A percentile compares a stretch with the other conserved stretches of the same genome.
Conservation (phyloP, 306 rosid genomes). For the Sophora flavescens region DNA sequence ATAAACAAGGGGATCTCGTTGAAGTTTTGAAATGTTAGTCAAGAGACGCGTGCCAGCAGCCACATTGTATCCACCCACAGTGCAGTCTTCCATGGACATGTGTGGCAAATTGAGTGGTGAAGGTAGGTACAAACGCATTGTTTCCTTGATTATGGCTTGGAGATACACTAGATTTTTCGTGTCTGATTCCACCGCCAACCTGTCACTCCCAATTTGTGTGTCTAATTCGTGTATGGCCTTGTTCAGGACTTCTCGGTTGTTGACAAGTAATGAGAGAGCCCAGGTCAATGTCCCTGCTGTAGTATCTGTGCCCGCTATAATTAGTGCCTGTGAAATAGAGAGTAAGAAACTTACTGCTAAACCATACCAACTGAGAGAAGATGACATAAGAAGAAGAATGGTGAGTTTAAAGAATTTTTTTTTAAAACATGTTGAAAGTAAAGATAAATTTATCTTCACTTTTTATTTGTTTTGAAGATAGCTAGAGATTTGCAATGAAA, state of each 20-base stretch:
- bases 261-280: slow-evolving; percentile 49
- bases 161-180: slow-evolving; percentile 51
- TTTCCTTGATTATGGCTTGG: slow-evolving; percentile 61
- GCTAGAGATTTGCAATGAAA: neutral
- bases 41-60: slow-evolving; percentile 56
- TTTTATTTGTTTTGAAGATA: neutral
- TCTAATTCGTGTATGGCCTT: slow-evolving; percentile 49
- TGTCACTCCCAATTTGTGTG: slow-evolving; percentile 16
- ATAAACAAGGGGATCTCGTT: slow-evolving; percentile 34
- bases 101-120: slow-evolving; percentile 52
- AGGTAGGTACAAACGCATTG: slow-evolving; percentile 59
- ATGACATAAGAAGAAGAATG: neutral
- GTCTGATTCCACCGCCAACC: slow-evolving; percentile 46
- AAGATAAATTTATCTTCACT: too few species aligned
- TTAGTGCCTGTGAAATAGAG: slow-evolving; percentile 23
- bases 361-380: neutral
- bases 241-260: slow-evolving; percentile 37
- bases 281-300: slow-evolving; percentile 46
- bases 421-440: too few species aligned
- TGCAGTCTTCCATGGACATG: slow-evolving; percentile 55
- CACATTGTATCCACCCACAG: slow-evolving; percentile 53
- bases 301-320: slow-evolving; percentile 48
- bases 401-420: too few species aligned
- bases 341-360: neutral
- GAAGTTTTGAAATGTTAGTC: slow-evolving; percentile 57